phyloP scores from a whole-genome alignment of 1,284 basidiomycete genomes.

The Chalciporus sp. region DNA sequence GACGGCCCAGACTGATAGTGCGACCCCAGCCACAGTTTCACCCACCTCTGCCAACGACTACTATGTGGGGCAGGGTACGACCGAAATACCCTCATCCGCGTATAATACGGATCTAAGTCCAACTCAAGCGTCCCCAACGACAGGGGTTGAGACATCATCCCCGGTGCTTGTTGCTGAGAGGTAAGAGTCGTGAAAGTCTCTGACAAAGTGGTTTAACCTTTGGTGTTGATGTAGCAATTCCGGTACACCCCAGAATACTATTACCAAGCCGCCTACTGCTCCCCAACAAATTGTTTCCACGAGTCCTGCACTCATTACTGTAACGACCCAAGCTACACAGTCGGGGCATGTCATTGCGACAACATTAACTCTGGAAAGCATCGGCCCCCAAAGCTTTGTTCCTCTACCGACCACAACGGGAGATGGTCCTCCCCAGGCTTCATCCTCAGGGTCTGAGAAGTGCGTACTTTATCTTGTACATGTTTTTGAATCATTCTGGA shows the following conservation, averaged over 20 bases:
- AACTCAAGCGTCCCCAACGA: neutral
- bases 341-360: neutral
- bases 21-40: neutral
- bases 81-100: neutral
- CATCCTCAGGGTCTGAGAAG: slow-evolving; percentile 4
- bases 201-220: neutral
- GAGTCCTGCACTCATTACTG: neutral
- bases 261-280: neutral
- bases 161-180: slow-evolving; percentile 2
- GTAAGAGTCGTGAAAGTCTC: slow-evolving; percentile 4
- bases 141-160: neutral
- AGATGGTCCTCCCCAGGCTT: neutral
- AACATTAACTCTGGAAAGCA: slow-evolving; percentile 5
- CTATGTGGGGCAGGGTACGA: neutral
- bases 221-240: neutral
- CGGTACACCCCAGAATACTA: neutral
- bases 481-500: neutral
- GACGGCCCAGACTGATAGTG: neutral
- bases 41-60: neutral
- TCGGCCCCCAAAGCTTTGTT: neutral
- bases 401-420: slow-evolving; percentile 6
- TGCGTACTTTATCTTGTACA: slow-evolving; percentile 3
- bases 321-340: neutral
- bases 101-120: neutral
- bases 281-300: slow-evolving; percentile 3